Conservation (phyloP, 208 protist species). For the Leishmania martiniquensis region DNA sequence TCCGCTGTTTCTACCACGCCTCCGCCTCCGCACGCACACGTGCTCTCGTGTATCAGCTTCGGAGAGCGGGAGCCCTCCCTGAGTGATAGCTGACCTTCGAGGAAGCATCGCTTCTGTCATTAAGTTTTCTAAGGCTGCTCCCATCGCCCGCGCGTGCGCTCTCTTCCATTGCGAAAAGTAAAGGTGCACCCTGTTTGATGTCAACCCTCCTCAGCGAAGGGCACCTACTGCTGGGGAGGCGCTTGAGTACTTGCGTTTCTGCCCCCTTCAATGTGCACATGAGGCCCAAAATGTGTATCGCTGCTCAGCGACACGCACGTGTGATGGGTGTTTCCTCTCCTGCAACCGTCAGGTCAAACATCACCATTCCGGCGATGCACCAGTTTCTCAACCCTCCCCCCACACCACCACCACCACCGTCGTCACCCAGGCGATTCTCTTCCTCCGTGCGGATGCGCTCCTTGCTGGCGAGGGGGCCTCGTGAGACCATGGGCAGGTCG, state of each 20-base stretch:
- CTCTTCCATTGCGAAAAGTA: neutral
- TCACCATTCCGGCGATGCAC: neutral
- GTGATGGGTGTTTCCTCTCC: neutral
- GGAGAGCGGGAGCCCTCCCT: too few species aligned
- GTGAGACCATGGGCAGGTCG: neutral
- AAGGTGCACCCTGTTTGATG: neutral
- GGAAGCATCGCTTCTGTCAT: neutral
- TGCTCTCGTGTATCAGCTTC: too few species aligned
- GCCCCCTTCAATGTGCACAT: neutral
- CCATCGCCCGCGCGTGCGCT: neutral
- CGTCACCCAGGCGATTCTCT: too few species aligned
- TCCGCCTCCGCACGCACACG: too few species aligned
- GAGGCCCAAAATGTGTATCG: neutral
- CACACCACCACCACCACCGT: too few species aligned
- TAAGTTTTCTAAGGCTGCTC: neutral
- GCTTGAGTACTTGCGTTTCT: neutral
- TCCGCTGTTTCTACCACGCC: too few species aligned
- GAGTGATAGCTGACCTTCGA: neutral
- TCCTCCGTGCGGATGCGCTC: too few species aligned
- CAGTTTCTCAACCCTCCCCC: neutral
- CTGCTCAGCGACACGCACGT: neutral
- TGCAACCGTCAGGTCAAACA: neutral
- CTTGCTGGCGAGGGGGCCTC: too few species aligned
- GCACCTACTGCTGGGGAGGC: neutral
- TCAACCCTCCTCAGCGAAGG: neutral